Percentiles rank a stretch among this genome's conserved stretches.
phyloP scores from a whole-genome alignment of 78 protist genomes.

The Dictyostelium firmibasis region DNA sequence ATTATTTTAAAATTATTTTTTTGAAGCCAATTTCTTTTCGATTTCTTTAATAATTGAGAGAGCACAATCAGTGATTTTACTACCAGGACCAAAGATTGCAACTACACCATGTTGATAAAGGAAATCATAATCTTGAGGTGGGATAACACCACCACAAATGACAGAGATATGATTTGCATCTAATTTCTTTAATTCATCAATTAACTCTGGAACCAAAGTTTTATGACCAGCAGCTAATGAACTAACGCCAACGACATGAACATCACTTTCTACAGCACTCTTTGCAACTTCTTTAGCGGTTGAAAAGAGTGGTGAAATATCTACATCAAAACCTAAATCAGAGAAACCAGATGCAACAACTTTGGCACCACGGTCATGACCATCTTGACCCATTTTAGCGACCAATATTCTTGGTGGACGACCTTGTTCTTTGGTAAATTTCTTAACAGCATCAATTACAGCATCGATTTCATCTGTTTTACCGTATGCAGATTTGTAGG shows the following conservation, averaged over 20 bases:
- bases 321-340: conserved; percentile 98
- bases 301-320: conserved; percentile 89
- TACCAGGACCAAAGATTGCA: conserved; percentile 97
- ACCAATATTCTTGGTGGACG: conserved; percentile 96
- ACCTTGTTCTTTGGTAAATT: conserved; percentile 86
- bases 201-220: conserved; percentile 95
- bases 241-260: conserved; percentile 96
- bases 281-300: conserved; percentile 89
- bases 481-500: conserved; percentile 76
- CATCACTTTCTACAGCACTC: conserved; percentile 97
- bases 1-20: neutral
- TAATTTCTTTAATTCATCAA: conserved; percentile 70
- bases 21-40: conserved; percentile 27
- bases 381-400: conserved; percentile 99
- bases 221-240: conserved; percentile 98
- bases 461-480: conserved; percentile 62
- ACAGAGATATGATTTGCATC: conserved; percentile 88
- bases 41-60: conserved; percentile 27
- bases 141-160: conserved; percentile 98
- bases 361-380: conserved; percentile 99
- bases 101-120: conserved; percentile 92
- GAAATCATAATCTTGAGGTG: conserved; percentile 94
- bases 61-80: conserved; percentile 76
- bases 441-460: conserved; percentile 55
- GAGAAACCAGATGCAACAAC: conserved; percentile 98